A percentile compares a stretch with the other conserved stretches of the same genome.
Evolutionary conservation across 352 stramenopile genomes (phyloP).

Genomic region (Pythium vanterpoolii): DNA sequence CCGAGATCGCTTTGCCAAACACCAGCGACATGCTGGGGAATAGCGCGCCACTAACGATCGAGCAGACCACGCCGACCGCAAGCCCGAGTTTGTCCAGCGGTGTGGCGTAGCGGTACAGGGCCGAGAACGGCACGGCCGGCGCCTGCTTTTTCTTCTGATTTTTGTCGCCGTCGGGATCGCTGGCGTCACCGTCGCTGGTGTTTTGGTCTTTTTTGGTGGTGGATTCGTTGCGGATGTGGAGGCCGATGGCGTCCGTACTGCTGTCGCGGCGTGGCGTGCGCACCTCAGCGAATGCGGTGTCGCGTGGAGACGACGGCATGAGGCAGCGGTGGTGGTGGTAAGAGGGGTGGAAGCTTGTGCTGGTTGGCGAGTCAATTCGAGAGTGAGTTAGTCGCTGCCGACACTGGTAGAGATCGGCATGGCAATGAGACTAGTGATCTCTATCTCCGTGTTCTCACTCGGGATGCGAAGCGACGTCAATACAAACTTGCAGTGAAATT

Average conservation of each 20-base stretch:
- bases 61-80: neutral
- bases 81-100: neutral
- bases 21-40: conserved; percentile 5
- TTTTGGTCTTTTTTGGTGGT: neutral
- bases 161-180: neutral
- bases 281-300: neutral
- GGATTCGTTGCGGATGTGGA: neutral
- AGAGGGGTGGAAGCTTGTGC: neutral
- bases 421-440: neutral
- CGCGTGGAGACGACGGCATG: neutral
- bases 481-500: too few species aligned
- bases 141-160: neutral
- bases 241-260: neutral
- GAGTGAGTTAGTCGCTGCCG: neutral
- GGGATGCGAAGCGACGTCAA: too few species aligned
- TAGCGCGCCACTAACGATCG: neutral
- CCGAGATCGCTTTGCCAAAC: conserved; percentile 5
- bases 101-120: conserved; percentile 3
- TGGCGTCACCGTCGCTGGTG: neutral
- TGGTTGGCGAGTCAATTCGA: neutral
- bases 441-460: neutral
- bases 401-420: too few species aligned
- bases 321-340: neutral
- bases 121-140: neutral
- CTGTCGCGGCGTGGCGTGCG: conserved; percentile 1